phyloP scores from a whole-genome alignment of 441 rosid species.

The Metrosideros polymorpha region DNA sequence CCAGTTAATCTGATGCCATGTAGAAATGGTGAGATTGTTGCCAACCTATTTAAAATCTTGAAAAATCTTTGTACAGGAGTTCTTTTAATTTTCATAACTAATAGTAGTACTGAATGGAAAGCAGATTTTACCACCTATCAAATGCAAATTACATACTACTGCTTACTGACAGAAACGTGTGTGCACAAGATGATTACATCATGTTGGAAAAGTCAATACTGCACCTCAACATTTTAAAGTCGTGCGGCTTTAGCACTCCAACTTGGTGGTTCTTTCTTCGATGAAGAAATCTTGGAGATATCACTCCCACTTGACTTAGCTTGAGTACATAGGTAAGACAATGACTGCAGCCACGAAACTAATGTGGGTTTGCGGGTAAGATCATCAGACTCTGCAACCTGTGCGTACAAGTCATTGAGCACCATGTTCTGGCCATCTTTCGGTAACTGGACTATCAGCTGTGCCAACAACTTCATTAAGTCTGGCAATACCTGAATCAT shows the following conservation, averaged over 20 bases:
- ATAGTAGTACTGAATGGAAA: neutral
- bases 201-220: neutral
- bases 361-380: constrained; percentile 78
- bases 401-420: constrained; percentile 58
- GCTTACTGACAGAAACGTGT: neutral
- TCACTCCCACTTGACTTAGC: constrained; percentile 10
- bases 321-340: constrained; percentile 63
- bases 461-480: constrained; percentile 71
- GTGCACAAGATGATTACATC: neutral
- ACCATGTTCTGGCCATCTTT: constrained; percentile 60
- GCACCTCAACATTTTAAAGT: constrained; percentile 28
- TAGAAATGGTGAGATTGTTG: neutral
- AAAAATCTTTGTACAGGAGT: neutral
- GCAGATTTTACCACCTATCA: neutral
- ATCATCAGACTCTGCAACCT: constrained; percentile 88
- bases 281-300: constrained; percentile 10
- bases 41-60: neutral
- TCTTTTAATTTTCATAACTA: neutral
- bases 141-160: neutral
- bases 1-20: neutral
- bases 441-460: constrained; percentile 45
- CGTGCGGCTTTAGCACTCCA: constrained; percentile 30
- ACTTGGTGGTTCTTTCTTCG: constrained; percentile 11
- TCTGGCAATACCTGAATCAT: constrained; percentile 48
- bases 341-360: constrained; percentile 92